A percentile compares a stretch with the other conserved stretches of the same genome.
Conservation (phyloP, 805 yeast genomes). For the Pachysolen tannophilus region DNA sequence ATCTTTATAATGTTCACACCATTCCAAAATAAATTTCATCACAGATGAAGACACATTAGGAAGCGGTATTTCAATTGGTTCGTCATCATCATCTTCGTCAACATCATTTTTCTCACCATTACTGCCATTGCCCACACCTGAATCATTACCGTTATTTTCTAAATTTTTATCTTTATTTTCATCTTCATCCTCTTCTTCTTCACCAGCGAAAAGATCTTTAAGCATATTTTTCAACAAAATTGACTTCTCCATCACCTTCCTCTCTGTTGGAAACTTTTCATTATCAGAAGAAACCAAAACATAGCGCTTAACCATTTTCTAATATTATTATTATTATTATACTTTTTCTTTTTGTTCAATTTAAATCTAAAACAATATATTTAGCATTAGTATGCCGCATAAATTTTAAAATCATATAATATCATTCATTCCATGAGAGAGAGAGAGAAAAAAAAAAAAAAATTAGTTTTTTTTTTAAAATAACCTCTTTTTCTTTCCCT, state of each 20-base stretch:
- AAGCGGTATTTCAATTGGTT: constrained; percentile 74
- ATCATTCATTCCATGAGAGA: too few relatives aligned
- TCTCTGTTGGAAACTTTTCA: constrained; percentile 68
- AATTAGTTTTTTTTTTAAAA: neutral
- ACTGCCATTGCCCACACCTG: constrained; percentile 25
- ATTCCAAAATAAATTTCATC: constrained; percentile 83
- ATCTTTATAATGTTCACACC: constrained; percentile 94
- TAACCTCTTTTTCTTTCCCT: neutral
- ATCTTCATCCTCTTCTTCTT: constrained; percentile 14
- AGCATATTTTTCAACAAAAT: constrained; percentile 80
- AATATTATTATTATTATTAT: too few relatives aligned
- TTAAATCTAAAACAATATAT: too few relatives aligned
- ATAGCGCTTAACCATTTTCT: constrained; percentile 5
- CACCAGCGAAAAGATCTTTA: constrained; percentile 44
- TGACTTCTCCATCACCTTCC: constrained; percentile 81
- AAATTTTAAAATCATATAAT: neutral
- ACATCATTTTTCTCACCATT: constrained; percentile 27
- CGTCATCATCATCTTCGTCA: constrained; percentile 52
- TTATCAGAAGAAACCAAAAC: constrained; percentile 69
- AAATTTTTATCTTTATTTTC: too few relatives aligned
- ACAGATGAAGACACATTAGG: constrained; percentile 88
- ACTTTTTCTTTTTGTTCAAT: too few relatives aligned
- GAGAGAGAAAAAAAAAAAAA: too few relatives aligned
- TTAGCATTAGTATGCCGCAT: too few relatives aligned
- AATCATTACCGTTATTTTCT: too few relatives aligned